phyloP scores from a whole-genome alignment of 2,329 filamentous ascomycete species.

The Falciphora oryzae region DNA sequence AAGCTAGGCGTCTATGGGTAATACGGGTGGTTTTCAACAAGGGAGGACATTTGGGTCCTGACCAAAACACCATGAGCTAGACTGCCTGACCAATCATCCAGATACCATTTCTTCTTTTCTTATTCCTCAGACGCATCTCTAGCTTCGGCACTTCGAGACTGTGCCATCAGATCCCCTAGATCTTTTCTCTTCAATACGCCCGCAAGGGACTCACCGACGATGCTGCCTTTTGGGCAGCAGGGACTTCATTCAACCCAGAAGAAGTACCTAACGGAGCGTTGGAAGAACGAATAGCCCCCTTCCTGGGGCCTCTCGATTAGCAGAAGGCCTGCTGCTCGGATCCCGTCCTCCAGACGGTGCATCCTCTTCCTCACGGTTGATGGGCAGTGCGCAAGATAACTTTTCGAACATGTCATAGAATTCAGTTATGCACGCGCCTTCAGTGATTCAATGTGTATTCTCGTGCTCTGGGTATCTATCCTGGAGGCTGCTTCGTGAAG shows the following conservation, averaged over 20 bases:
- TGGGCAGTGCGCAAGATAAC: slow-evolving; percentile 38
- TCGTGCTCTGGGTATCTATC: background rate
- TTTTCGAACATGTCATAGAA: slow-evolving; percentile 22
- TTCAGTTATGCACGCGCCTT: background rate
- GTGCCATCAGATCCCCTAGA: too few relatives aligned
- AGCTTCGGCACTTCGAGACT: background rate
- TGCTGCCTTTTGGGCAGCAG: slow-evolving; percentile 70
- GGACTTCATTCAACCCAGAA: slow-evolving; percentile 63
- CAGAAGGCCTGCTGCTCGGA: slow-evolving; percentile 33
- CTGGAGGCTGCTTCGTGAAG: too few relatives aligned
- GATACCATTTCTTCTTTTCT: slow-evolving; percentile 13
- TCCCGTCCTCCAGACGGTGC: slow-evolving; percentile 13
- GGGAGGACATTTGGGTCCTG: background rate
- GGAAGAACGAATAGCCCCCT: slow-evolving; percentile 48
- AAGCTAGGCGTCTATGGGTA: slow-evolving; percentile 9
- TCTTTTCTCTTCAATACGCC: background rate
- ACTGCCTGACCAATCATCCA: slow-evolving; percentile 6
- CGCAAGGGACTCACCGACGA: slow-evolving; percentile 47
- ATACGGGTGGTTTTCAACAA: background rate
- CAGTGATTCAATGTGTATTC: background rate
- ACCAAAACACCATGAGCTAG: background rate
- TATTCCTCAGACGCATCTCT: too few relatives aligned
- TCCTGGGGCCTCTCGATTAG: slow-evolving; percentile 22
- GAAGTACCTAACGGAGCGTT: slow-evolving; percentile 78
- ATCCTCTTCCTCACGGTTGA: slow-evolving; percentile 25